phyloP scores from a whole-genome alignment of 1,284 basidiomycete species.

The Malassezia caprae region DNA sequence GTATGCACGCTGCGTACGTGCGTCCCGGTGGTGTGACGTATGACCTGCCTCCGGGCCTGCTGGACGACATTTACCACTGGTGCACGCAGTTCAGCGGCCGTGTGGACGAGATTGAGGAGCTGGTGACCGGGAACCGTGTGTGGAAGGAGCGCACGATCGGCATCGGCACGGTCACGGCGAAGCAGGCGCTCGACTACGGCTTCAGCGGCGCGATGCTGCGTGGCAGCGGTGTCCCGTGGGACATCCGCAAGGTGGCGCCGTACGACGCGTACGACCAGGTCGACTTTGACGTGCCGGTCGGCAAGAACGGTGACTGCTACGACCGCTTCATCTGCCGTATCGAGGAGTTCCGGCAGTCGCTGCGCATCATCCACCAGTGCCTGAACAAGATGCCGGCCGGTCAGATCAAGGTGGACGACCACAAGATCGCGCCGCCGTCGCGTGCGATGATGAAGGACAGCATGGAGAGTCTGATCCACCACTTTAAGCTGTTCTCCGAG shows the following conservation, averaged over 20 bases:
- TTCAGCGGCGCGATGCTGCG: slow-evolving; percentile 97
- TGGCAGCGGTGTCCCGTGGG: slow-evolving; percentile 89
- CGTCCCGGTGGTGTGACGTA: slow-evolving; percentile 96
- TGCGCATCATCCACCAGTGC: slow-evolving; percentile 73
- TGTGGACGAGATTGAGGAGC: slow-evolving; percentile 95
- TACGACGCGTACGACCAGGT: slow-evolving; percentile 98
- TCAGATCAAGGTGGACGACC: slow-evolving; percentile 87
- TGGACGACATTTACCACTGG: slow-evolving; percentile 97
- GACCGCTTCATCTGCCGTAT: slow-evolving; percentile 90
- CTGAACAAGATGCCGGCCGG: slow-evolving; percentile 95
- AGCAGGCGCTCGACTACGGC: slow-evolving; percentile 82
- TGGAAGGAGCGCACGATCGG: slow-evolving; percentile 92
- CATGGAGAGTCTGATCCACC: slow-evolving; percentile 91
- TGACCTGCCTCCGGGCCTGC: slow-evolving; percentile 86
- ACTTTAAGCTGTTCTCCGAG: slow-evolving; percentile 93
- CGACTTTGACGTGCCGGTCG: slow-evolving; percentile 88
- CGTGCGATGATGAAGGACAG: slow-evolving; percentile 97
- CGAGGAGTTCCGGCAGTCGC: slow-evolving; percentile 91
- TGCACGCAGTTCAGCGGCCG: slow-evolving; percentile 82
- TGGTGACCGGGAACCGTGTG: slow-evolving; percentile 92
- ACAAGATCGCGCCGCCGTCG: slow-evolving; percentile 94
- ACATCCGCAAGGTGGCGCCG: slow-evolving; percentile 74
- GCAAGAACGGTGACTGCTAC: slow-evolving; percentile 93
- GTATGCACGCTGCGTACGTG: slow-evolving; percentile 93
- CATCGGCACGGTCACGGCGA: slow-evolving; percentile 79